Conservation (phyloP, 2,329 filamentous ascomycete genomes). For the Sporothrix curviconia region DNA sequence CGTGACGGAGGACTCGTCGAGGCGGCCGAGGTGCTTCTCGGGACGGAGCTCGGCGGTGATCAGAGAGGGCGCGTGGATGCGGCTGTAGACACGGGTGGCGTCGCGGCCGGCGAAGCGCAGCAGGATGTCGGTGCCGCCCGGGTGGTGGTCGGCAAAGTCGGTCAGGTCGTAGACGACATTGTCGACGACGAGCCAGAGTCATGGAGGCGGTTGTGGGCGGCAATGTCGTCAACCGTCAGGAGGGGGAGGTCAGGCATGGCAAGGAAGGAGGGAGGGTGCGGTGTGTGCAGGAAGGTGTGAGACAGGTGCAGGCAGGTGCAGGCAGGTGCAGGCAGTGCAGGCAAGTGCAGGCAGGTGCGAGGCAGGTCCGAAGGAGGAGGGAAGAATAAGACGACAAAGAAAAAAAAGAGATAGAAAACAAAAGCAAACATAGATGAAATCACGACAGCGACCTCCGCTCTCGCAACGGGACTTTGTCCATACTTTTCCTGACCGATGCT, state of each 20-base stretch:
- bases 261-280: too few species aligned
- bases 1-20: constrained; percentile 36
- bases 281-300: too few species aligned
- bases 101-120: constrained; percentile 45
- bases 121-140: constrained; percentile 37
- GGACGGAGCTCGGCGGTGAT: constrained; percentile 35
- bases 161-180: constrained; percentile 64
- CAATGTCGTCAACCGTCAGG: constrained; percentile 31
- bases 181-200: constrained; percentile 64
- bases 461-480: too few species aligned
- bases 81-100: constrained; percentile 46
- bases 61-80: constrained; percentile 40
- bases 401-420: not conserved
- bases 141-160: constrained; percentile 47
- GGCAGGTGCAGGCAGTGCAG: too few species aligned
- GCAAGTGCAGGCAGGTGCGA: not conserved
- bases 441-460: too few species aligned
- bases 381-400: not conserved
- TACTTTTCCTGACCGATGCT: too few species aligned
- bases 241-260: not conserved
- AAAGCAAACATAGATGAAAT: not conserved
- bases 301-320: too few species aligned
- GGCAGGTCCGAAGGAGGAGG: not conserved
- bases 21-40: constrained; percentile 41
- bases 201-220: constrained; percentile 39